Base-by-base conservation (phyloP, 305 asterid genomes). In the Rubia tinctorum region DNA sequence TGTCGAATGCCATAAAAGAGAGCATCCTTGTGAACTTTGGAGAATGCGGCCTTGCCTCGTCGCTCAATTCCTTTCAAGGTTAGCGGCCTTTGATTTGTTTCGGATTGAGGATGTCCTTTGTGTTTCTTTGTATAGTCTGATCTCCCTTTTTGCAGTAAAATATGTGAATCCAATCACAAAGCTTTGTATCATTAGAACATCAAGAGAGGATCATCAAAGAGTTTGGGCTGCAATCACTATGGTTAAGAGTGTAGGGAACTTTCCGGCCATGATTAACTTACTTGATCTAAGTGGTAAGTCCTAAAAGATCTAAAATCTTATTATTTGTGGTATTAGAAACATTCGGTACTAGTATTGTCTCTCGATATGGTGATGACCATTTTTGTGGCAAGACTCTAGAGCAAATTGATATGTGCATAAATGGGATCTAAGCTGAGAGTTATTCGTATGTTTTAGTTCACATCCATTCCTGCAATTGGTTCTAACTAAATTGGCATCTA, bases 121-220 rank as follows among this genome's bases (percentile, higher is more conserved):
- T 20, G 13, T 63, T 72, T 44, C 0, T 45, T 27, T 47, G 42
- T 10, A 43, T 15, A 23, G 18, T 55, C 25, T 55, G 60, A n/a
- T 39, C 22, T 17, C 27, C 49, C 45, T n/a, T 60, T 6, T 55
- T 76, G 83, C 91, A 91, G 97, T 91, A 76, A 91, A 94, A 82
- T 94, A 94, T 80, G 95, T 88, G 85, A 90, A 91, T 81, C 97
- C 95, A 43, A 84, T 87, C 72, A 90, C 98, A 37, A 92, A 92
- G 80, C 58, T 89, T 37, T 90, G 93, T 86, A 85, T 94, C 69
- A 69, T 94, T 47, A 83, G 97, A 85, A 83, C 92, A 44, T 90
- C 95, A 60, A 88, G 98, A 71, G 88, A 82, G 47, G 96, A 90
- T 44, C 78, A 87, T 77, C 90, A 88, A 75, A 88, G 79, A 71